A percentile compares a stretch with the other conserved stretches of the same genome.
phyloP scores from a whole-genome alignment of 176 grass and related monocot genomes.

The Canna indica region DNA sequence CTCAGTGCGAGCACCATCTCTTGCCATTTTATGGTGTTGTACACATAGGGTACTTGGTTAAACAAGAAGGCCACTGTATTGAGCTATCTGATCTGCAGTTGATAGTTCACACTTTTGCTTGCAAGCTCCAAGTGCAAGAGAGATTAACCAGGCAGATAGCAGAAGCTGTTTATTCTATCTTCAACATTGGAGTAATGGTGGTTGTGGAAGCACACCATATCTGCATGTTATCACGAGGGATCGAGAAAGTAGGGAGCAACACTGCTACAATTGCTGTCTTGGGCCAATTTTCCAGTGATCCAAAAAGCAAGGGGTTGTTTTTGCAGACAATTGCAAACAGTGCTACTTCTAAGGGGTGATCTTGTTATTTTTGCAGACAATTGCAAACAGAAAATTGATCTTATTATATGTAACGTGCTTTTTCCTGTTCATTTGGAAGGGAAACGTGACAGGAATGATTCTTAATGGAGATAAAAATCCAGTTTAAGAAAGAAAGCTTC shows the following conservation, averaged over 20 bases:
- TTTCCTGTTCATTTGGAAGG: neutral
- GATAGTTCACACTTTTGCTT: constrained; percentile 70
- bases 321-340: constrained; percentile 40
- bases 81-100: constrained; percentile 49
- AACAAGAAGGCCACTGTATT: constrained; percentile 27
- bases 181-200: constrained; percentile 44
- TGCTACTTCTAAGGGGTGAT: constrained; percentile 24
- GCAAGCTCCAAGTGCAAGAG: constrained; percentile 97
- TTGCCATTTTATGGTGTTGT: constrained; percentile 86
- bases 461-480: neutral
- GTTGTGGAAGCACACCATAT: constrained; percentile 91
- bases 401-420: neutral
- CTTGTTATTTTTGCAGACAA: too few species aligned
- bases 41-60: constrained; percentile 54
- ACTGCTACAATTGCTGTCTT: constrained; percentile 80
- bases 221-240: constrained; percentile 89
- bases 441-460: neutral
- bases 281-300: constrained; percentile 61
- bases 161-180: constrained; percentile 56
- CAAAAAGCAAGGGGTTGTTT: constrained; percentile 44
- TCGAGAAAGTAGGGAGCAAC: constrained; percentile 90
- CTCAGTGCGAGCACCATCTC: constrained; percentile 91
- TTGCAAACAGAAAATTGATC: neutral
- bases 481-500: neutral
- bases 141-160: constrained; percentile 97